Evolutionary conservation across 352 stramenopile species (phyloP).

Genomic region (Pythium apleroticum): DNA sequence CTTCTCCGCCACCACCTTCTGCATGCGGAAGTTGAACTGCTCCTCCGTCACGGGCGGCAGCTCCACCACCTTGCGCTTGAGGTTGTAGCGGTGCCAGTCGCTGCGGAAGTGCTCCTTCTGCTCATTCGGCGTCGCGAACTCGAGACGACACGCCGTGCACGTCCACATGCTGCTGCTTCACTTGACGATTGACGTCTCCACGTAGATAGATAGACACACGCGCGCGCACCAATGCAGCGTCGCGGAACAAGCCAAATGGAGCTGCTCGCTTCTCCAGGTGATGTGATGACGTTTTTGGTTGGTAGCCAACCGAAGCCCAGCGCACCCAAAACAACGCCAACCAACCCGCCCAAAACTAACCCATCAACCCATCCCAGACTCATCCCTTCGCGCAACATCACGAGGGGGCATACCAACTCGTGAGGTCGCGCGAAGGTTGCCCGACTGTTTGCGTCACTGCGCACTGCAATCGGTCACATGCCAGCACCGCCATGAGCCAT

Average conservation of each 20-base stretch:
- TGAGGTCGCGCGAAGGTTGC: constrained; percentile 19
- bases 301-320: constrained; percentile 18
- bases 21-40: constrained; percentile 83
- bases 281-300: constrained; percentile 13
- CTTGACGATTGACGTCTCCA: neutral
- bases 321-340: neutral
- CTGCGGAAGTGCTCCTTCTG: constrained; percentile 93
- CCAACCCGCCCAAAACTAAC: constrained; percentile 12
- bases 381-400: constrained; percentile 16
- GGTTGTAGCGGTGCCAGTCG: constrained; percentile 96
- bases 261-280: neutral
- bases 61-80: constrained; percentile 96
- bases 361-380: neutral
- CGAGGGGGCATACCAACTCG: neutral
- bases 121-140: constrained; percentile 55
- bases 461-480: neutral
- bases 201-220: neutral
- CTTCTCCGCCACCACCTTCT: constrained; percentile 64
- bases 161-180: constrained; percentile 52
- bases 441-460: constrained; percentile 21
- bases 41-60: constrained; percentile 90
- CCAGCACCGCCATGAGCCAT: neutral
- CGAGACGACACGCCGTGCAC: constrained; percentile 77
- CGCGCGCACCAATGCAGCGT: neutral
- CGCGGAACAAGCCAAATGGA: constrained; percentile 1